These are phyloP conservation scores for Exutisphaerella laricina DNA, from an alignment of 2,329 filamentous ascomycete species.

Conservation along the genomic window DNA sequence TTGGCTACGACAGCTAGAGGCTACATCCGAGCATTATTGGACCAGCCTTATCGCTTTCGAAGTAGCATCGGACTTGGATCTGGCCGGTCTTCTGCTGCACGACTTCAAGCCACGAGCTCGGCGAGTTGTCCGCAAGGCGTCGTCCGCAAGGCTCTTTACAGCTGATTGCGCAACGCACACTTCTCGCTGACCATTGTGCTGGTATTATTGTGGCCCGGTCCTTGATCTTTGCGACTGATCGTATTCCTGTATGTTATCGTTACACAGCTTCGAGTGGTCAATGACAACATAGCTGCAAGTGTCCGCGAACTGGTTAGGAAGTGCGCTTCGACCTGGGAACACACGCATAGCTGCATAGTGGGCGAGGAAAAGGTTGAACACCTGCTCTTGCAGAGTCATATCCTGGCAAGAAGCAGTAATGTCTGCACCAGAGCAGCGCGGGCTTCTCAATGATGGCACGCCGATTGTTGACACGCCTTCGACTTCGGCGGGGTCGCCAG, in stretches of 20 bases:
- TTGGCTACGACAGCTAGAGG: not conserved
- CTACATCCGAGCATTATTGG: not conserved
- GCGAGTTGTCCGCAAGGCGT: too few relatives aligned
- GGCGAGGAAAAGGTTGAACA: not conserved
- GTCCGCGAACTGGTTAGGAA: not conserved
- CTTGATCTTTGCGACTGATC: not conserved
- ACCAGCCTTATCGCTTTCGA: not conserved
- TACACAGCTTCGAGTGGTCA: not conserved
- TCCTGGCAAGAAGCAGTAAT: constrained; percentile 10
- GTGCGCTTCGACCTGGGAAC: not conserved
- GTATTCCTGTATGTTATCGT: not conserved
- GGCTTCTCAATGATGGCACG: constrained; percentile 15
- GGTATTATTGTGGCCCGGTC: not conserved
- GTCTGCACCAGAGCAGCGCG: constrained; percentile 16
- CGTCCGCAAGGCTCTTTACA: constrained; percentile 3
- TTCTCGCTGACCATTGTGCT: not conserved
- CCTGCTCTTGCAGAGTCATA: constrained; percentile 2
- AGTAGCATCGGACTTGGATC: not conserved
- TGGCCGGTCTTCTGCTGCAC: constrained; percentile 1
- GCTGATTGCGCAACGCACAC: not conserved
- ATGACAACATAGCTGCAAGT: not conserved
- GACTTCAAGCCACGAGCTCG: not conserved
- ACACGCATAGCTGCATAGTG: constrained; percentile 10
- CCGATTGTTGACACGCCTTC: constrained; percentile 2
- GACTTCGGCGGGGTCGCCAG: constrained; percentile 4